Conservation (phyloP, 2,329 filamentous ascomycete species). For the Rhynchosporium agropyri region DNA sequence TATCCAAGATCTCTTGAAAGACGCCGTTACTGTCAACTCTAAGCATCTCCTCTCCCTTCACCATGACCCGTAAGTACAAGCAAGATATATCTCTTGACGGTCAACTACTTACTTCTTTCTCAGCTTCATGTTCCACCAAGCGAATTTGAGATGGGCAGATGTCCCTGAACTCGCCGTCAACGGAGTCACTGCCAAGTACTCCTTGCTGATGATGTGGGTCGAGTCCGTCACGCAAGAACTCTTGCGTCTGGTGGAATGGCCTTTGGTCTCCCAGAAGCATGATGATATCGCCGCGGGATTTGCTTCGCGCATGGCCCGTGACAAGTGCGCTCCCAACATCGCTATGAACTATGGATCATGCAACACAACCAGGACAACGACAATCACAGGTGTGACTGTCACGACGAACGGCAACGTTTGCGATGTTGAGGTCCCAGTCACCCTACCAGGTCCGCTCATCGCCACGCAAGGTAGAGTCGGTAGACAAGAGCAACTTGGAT, state of each 20-base stretch:
- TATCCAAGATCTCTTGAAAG: constrained; percentile 54
- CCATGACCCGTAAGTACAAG: constrained; percentile 25
- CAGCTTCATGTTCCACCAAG: constrained; percentile 55
- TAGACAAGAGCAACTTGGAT: constrained; percentile 52
- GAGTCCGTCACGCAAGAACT: constrained; percentile 14
- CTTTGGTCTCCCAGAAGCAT: constrained; percentile 56
- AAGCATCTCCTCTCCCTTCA: constrained; percentile 57
- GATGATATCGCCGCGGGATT: constrained; percentile 56
- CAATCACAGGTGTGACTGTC: constrained; percentile 42
- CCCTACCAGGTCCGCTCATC: constrained; percentile 43
- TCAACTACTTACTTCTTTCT: neutral
- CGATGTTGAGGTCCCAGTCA: constrained; percentile 34
- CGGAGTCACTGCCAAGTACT: constrained; percentile 12
- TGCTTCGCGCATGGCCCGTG: constrained; percentile 47
- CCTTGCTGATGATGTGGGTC: constrained; percentile 19
- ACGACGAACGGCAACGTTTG: constrained; percentile 45
- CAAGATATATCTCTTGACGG: neutral
- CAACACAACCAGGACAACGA: constrained; percentile 18
- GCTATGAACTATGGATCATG: constrained; percentile 25
- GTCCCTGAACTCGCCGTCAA: constrained; percentile 28
- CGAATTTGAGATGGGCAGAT: constrained; percentile 52
- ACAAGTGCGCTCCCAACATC: constrained; percentile 32
- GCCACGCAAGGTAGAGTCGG: constrained; percentile 26
- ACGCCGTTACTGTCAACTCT: constrained; percentile 54
- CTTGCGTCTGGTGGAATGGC: constrained; percentile 47